Base-by-base conservation (phyloP, 2,329 filamentous ascomycete species). In the Penicillium sp. region DNA sequence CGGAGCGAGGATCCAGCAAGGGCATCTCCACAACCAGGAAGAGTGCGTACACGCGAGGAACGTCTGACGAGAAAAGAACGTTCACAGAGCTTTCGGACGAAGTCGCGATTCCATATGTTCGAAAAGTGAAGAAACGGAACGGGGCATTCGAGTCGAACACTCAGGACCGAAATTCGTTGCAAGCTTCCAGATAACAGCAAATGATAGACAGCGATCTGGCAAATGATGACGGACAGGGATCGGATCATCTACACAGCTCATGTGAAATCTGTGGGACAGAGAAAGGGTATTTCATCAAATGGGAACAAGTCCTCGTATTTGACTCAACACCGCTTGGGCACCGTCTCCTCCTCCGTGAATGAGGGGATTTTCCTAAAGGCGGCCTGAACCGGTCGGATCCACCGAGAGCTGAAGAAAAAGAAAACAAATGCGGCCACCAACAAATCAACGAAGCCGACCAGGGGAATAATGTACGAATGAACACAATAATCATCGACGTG, bases 341-440 rank as follows among this genome's bases (percentile, higher is more conserved):
- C 25, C 54, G 48, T 11, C 45, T 20, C 10, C 45, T 20, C 10
- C 42, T 45, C 42, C n/a, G 15, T 11, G 17, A 22, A 20, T 22
- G 17, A 1, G 22, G 41, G 52, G 55, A 42, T 45, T 48, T 55
- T 49, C 41, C 52, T 56, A n/a, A 56, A 55, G 55, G 63, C 55
- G 63, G 68, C 52, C 71, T 67, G 69, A 69, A 55, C 69, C 68
- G 70, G 70, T 67, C 71, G 70, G 69, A 63, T 69, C 66, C 62
- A 67, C 64, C 39, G 47, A 55, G 49, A 54, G 54, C 20, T 22
- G 59, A 34, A 52, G 62, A 71, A 59, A 69, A 69, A 60, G 35
- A 51, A 56, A 47, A 54, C 48, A 54, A 45, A 31, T 17, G 10
- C 43, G 25, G 43, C 43, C 43, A 28, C 54, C n/a, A 45, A 31